phyloP scores from a whole-genome alignment of 257 asterid species.

The Solanum commersonii region DNA sequence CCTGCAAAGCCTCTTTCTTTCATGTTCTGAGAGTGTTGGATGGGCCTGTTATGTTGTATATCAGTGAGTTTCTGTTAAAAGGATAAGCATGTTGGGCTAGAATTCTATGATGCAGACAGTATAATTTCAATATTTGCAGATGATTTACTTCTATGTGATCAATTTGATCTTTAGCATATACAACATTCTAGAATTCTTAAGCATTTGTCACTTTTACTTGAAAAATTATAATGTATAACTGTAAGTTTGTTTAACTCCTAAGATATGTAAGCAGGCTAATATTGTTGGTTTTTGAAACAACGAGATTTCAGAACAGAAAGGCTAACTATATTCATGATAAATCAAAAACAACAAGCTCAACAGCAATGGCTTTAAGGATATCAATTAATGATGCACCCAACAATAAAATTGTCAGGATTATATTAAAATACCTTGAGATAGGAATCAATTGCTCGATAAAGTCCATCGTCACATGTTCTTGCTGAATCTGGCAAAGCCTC shows the following conservation, averaged over 20 bases:
- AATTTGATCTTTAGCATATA: neutral
- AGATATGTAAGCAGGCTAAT: neutral
- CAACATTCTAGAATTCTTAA: neutral
- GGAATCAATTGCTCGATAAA: constrained; percentile 88
- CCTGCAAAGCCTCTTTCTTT: constrained; percentile 83
- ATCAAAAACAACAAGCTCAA: neutral
- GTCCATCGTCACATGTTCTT: constrained; percentile 77
- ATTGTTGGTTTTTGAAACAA: neutral
- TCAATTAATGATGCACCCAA: neutral
- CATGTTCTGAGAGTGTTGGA: constrained; percentile 82
- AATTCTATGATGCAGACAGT: neutral
- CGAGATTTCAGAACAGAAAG: neutral
- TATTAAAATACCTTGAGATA: constrained; percentile 67
- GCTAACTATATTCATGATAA: neutral
- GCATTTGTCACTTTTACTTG: neutral
- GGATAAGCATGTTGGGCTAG: neutral
- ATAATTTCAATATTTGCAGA: neutral
- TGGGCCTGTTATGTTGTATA: constrained; percentile 51
- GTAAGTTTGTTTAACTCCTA: neutral
- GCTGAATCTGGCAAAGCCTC: constrained; percentile 93
- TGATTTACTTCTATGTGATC: neutral
- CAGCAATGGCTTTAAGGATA: neutral
- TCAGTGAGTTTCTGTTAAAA: neutral
- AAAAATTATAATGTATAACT: neutral
- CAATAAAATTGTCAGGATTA: neutral